Conservation (phyloP, 495 filamentous ascomycete genomes). For the Penicillium roqueforti region DNA sequence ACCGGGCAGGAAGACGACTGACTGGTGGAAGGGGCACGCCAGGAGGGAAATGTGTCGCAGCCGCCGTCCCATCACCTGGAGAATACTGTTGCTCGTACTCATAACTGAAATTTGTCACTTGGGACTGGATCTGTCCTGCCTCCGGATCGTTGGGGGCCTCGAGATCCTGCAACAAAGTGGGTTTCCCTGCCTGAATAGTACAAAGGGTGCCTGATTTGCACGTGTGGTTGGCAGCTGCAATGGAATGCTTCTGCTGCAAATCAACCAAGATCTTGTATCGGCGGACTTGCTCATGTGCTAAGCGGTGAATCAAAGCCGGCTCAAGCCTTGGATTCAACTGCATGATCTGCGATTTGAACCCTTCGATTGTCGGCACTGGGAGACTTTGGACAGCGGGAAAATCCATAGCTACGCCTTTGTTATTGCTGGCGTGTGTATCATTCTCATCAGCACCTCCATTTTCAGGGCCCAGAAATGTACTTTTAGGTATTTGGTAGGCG, state of each 20-base stretch:
- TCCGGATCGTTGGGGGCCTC: slow-evolving; percentile 41
- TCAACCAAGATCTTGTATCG: slow-evolving; percentile 78
- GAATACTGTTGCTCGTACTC: slow-evolving; percentile 61
- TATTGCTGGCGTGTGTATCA: slow-evolving; percentile 38
- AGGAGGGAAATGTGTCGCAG: slow-evolving; percentile 66
- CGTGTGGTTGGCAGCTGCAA: slow-evolving; percentile 45
- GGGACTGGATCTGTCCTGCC: slow-evolving; percentile 47
- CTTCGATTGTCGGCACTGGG: slow-evolving; percentile 70
- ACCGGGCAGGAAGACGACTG: slow-evolving; percentile 73
- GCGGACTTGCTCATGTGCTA: slow-evolving; percentile 72
- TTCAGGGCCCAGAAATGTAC: slow-evolving; percentile 11
- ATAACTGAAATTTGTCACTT: slow-evolving; percentile 47
- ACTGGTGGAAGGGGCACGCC: slow-evolving; percentile 84
- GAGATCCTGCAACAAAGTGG: slow-evolving; percentile 46
- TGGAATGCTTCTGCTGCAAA: slow-evolving; percentile 64
- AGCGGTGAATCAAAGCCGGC: slow-evolving; percentile 71
- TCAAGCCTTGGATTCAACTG: slow-evolving; percentile 67
- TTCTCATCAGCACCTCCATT: slow-evolving; percentile 41
- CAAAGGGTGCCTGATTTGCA: slow-evolving; percentile 63
- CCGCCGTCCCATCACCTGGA: slow-evolving; percentile 62
- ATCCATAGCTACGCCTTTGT: slow-evolving; percentile 47
- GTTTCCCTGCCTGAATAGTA: slow-evolving; percentile 58
- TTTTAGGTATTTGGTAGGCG: slow-evolving; percentile 2
- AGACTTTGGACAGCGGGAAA: slow-evolving; percentile 38
- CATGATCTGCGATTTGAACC: slow-evolving; percentile 73